Conservation (phyloP, 306 rosid genomes). For the Rubus parviflorus region DNA sequence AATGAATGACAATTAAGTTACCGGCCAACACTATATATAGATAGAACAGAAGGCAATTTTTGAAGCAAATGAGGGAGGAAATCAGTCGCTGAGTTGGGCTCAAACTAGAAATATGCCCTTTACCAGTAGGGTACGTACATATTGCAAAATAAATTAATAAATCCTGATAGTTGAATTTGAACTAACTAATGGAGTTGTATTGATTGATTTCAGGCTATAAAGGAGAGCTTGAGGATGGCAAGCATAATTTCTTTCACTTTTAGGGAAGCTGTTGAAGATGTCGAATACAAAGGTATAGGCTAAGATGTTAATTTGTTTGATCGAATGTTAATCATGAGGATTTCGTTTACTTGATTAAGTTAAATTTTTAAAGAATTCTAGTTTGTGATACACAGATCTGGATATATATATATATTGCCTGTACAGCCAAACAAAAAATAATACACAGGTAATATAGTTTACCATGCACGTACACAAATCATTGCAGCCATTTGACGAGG, state of each 20-base stretch:
- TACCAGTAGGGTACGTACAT: constrained; percentile 18
- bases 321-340: too few relatives aligned
- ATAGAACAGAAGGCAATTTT: constrained; percentile 21
- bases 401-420: too few relatives aligned
- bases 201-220: constrained; percentile 10
- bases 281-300: constrained; percentile 18
- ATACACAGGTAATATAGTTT: not conserved
- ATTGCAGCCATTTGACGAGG: not conserved
- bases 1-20: not conserved
- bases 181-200: not conserved
- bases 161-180: too few relatives aligned
- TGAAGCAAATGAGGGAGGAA: constrained; percentile 24
- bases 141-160: too few relatives aligned
- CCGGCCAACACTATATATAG: not conserved
- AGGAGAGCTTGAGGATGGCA: constrained; percentile 35
- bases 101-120: constrained; percentile 27
- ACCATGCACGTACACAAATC: not conserved
- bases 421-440: not conserved
- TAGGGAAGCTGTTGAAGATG: constrained; percentile 28
- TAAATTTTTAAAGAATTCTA: too few relatives aligned
- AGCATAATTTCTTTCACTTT: constrained; percentile 29
- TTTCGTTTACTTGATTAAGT: too few relatives aligned
- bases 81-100: constrained; percentile 22
- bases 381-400: too few relatives aligned
- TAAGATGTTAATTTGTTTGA: too few relatives aligned